Base-by-base conservation (phyloP, 163 green algal species). In the Scenedesmus sp. region DNA sequence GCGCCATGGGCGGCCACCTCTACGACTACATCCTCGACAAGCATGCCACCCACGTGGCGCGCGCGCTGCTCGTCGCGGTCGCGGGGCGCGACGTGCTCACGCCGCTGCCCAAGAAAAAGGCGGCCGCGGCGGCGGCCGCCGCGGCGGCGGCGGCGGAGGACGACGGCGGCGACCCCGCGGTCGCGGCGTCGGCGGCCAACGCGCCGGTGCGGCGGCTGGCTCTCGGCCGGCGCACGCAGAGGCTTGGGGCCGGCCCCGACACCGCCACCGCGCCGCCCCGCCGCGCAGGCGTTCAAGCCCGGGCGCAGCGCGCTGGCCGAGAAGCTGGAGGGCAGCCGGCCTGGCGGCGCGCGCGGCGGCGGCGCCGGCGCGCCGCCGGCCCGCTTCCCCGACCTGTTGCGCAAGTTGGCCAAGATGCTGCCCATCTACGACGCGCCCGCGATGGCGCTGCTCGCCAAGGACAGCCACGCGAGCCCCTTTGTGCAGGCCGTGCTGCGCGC, bases 21-120 rank as follows among this genome's bases (percentile, higher is more conserved):
- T 86, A 86, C 45, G 84, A 91, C 31, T 91, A 93, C 73, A 70
- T 89, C 7, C 92, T 85, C 17, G 84, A 91, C 77, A 82, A 87
- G 20, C 92, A 90, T 71, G 91, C 88, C 17, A 93, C 89, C 15
- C 91, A 95, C 75, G 89, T 95, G n/a, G 88, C 84, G 17, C 86
- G 92, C 1, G 81, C 84, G 11, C 76, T 97, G 78, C 84, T 96
- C 67, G 87, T 83, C 75, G 71, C 93, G 39, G 56, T 91, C 22
- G 77, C 76, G 1, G 91, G 92, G 1, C 72, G 34, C 11, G 78
- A 89, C 42, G 85, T 89, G 53, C 64, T 87, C 33, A 47, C 69
- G 10, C 69, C 69, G 3, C 63, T 74, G 10, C 20, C 45, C 13
- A 44, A 63, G 0, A 72, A 48, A n/a, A 58, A 75, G 76, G 33